Percentiles rank a stretch among this genome's conserved stretches.
phyloP scores from a whole-genome alignment of 768 basidiomycete species.

The Melanogaster broomeanus region DNA sequence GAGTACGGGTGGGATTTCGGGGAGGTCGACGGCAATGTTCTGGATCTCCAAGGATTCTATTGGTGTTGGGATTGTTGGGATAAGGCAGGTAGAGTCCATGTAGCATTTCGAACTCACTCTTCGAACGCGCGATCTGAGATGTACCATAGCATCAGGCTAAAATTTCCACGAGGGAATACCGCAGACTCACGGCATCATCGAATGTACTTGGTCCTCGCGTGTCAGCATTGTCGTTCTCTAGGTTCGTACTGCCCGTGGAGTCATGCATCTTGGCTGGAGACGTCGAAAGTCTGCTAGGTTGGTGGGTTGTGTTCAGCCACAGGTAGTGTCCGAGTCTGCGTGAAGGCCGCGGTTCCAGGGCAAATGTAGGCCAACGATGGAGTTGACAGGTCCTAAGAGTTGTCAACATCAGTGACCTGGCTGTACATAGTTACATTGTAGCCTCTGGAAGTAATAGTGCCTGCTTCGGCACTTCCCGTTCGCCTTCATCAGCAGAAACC shows the following conservation, averaged over 20 bases:
- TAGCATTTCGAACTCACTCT: conserved; percentile 8
- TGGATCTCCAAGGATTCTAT: conserved; percentile 21
- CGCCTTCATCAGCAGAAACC: no score
- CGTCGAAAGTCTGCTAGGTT: neutral
- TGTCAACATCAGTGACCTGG: no score
- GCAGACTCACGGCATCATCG: conserved; percentile 18
- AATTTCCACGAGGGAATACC: neutral
- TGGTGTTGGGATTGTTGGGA: conserved; percentile 1
- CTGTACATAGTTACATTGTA: no score
- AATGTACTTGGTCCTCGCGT: conserved; percentile 11
- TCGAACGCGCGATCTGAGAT: conserved; percentile 20
- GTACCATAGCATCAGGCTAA: neutral
- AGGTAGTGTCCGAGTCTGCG: neutral
- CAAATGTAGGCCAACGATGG: no score
- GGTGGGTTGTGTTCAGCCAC: neutral
- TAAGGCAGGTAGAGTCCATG: neutral
- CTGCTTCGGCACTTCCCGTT: no score
- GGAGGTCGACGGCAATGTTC: conserved; percentile 11
- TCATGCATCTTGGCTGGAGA: conserved; percentile 6
- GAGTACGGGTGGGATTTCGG: conserved; percentile 29
- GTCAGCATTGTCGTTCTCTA: neutral
- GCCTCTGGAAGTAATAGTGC: no score
- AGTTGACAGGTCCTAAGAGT: no score
- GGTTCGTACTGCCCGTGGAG: neutral
- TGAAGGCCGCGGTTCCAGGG: no score